A percentile compares a stretch with the other conserved stretches of the same genome.
Evolutionary conservation across 352 stramenopile species (phyloP).

Genomic region (Phytophthora sansomeana): DNA sequence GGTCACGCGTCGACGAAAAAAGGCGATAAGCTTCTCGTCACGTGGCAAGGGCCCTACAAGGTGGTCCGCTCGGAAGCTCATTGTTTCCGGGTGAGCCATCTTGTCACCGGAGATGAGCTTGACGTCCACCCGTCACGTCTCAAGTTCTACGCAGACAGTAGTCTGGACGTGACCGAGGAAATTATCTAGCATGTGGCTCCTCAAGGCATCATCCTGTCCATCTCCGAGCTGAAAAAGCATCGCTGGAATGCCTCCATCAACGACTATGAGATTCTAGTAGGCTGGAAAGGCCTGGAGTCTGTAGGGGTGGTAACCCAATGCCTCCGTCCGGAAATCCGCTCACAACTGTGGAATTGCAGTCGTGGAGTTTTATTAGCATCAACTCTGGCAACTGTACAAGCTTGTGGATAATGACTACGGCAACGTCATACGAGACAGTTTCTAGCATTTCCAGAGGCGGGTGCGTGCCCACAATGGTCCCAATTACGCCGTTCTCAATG

Average conservation of each 20-base stretch:
- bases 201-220: neutral
- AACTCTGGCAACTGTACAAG: too few species aligned
- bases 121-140: neutral
- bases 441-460: too few species aligned
- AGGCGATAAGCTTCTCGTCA: slow-evolving; percentile 10
- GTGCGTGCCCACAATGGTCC: too few species aligned
- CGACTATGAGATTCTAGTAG: neutral
- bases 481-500: too few species aligned
- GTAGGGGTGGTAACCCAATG: neutral
- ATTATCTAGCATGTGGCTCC: neutral
- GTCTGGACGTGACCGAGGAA: neutral
- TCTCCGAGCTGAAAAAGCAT: neutral
- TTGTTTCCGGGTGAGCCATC: slow-evolving; percentile 16
- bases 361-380: too few species aligned
- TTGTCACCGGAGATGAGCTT: neutral
- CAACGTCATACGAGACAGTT: too few species aligned
- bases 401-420: too few species aligned
- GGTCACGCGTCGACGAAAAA: slow-evolving; percentile 11
- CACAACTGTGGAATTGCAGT: too few species aligned
- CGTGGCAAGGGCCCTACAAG: slow-evolving; percentile 6
- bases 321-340: too few species aligned
- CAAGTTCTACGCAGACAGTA: neutral
- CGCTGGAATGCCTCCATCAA: neutral
- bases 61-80: slow-evolving; percentile 7
- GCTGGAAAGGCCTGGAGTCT: neutral